Evolutionary conservation across 2,329 filamentous ascomycete species (phyloP).

Genomic region (Talaromyces sp.): DNA sequence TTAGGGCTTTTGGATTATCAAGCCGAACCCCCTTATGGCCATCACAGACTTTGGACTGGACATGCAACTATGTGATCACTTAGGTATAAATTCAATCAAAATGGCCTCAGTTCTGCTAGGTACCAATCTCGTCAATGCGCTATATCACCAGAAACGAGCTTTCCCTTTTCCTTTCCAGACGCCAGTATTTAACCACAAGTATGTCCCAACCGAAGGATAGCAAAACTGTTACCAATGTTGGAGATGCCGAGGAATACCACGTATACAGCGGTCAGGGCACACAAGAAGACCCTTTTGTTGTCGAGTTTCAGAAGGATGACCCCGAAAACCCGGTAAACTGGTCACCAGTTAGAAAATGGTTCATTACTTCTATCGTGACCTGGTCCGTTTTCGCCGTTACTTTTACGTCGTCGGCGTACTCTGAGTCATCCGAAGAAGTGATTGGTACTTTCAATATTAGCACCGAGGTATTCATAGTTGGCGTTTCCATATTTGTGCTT

Average conservation of each 20-base stretch:
- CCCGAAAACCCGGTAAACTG: constrained; percentile 38
- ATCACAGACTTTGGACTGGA: neutral
- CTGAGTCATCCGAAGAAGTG: constrained; percentile 22
- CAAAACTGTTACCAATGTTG: neutral
- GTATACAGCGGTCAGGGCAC: constrained; percentile 37
- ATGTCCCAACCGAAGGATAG: neutral
- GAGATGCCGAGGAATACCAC: neutral
- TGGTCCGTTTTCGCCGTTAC: constrained; percentile 40
- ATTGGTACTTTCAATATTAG: constrained; percentile 25
- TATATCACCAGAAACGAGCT: neutral
- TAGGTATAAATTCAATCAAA: no score
- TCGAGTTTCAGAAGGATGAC: constrained; percentile 40
- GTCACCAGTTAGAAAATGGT: constrained; percentile 34
- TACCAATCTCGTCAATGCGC: neutral
- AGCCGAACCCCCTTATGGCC: neutral
- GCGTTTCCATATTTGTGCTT: constrained; percentile 35
- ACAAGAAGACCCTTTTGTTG: constrained; percentile 38
- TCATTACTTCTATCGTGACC: constrained; percentile 34
- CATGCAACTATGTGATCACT: neutral
- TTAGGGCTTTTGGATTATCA: neutral
- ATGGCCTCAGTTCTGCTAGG: neutral
- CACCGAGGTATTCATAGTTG: constrained; percentile 26
- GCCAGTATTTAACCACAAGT: neutral
- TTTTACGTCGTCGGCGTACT: constrained; percentile 33
- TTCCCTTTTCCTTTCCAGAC: no score